Conservation (phyloP, 805 yeast genomes). For the Yarrowia sp. region DNA sequence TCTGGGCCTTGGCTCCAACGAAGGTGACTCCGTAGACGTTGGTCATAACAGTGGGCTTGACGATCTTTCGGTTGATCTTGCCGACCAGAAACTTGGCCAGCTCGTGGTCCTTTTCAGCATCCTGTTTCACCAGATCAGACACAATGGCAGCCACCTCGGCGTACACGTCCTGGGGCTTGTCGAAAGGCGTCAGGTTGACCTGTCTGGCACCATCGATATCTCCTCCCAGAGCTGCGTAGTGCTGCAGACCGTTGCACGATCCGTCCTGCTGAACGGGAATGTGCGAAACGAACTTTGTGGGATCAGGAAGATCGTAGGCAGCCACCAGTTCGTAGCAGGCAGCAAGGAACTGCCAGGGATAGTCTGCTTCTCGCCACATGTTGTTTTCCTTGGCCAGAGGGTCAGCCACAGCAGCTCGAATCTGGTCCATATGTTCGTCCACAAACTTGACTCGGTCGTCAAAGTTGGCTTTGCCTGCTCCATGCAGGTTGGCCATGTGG, state of each 20-base stretch:
- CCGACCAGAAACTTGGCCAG: conserved; percentile 49
- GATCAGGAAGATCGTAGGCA: conserved; percentile 50
- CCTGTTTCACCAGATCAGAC: conserved; percentile 45
- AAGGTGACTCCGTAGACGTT: conserved; percentile 96
- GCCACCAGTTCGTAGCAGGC: conserved; percentile 52
- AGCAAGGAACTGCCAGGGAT: conserved; percentile 62
- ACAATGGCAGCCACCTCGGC: conserved; percentile 54
- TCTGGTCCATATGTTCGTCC: conserved; percentile 46
- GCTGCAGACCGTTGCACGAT: conserved; percentile 65
- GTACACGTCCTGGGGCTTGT: conserved; percentile 61
- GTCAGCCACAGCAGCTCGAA: conserved; percentile 46
- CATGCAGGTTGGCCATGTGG: conserved; percentile 58
- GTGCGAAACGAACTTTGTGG: conserved; percentile 48
- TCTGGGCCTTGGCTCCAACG: conserved; percentile 88
- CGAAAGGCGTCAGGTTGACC: conserved; percentile 55
- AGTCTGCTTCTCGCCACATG: conserved; percentile 60
- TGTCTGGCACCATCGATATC: conserved; percentile 62
- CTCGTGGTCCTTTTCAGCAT: conserved; percentile 36
- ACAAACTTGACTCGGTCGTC: conserved; percentile 50
- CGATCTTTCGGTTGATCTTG: conserved; percentile 76
- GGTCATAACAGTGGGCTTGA: conserved; percentile 97
- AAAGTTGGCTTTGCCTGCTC: conserved; percentile 53
- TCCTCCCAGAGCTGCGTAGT: conserved; percentile 70
- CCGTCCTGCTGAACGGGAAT: conserved; percentile 66
- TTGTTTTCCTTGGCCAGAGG: conserved; percentile 43